A percentile compares a stretch with the other conserved stretches of the same genome.
These are phyloP conservation scores for Penicillium taxi DNA, from an alignment of 495 filamentous ascomycete genomes.

Conservation along the genomic window DNA sequence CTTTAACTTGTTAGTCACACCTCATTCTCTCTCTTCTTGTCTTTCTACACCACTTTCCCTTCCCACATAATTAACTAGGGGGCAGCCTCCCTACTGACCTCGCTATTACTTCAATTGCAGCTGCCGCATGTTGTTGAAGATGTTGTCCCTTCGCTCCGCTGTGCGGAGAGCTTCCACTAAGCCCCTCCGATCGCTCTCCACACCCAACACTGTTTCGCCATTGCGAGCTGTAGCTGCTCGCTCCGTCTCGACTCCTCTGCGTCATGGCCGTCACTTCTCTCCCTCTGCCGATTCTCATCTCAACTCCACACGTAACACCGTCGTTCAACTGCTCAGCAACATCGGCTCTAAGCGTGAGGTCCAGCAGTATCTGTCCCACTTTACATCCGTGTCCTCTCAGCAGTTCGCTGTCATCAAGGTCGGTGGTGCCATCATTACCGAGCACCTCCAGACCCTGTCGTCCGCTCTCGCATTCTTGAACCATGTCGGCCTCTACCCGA, in stretches of 20 bases:
- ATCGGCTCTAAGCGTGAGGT: conserved; percentile 96
- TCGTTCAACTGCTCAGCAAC: conserved; percentile 90
- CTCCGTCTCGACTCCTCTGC: conserved; percentile 14
- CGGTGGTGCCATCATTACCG: conserved; percentile 92
- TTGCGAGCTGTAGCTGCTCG: conserved; percentile 25
- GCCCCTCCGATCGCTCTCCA: conserved; percentile 42
- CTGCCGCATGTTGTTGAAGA: conserved; percentile 46
- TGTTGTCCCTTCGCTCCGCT: conserved; percentile 44
- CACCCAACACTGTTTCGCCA: conserved; percentile 29
- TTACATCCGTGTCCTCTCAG: conserved; percentile 93
- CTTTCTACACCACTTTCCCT: conserved; percentile 3
- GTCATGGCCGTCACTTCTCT: conserved; percentile 38
- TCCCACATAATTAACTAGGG: conserved; percentile 10
- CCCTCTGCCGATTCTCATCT: conserved; percentile 41
- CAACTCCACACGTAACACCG: conserved; percentile 70
- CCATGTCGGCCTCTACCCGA: conserved; percentile 89
- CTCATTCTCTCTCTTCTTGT: conserved; percentile 7
- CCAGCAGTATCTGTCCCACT: conserved; percentile 96
- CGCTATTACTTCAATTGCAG: conserved; percentile 26
- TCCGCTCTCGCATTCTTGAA: conserved; percentile 86
- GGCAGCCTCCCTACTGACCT: conserved; percentile 12
- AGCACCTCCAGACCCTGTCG: conserved; percentile 84
- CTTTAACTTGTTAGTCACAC: conserved; percentile 19
- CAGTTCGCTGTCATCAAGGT: conserved; percentile 99
- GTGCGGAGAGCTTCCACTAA: conserved; percentile 45